Evolutionary conservation across 139 green algal species (phyloP).

Genomic region (Volvox reticuliferus): DNA sequence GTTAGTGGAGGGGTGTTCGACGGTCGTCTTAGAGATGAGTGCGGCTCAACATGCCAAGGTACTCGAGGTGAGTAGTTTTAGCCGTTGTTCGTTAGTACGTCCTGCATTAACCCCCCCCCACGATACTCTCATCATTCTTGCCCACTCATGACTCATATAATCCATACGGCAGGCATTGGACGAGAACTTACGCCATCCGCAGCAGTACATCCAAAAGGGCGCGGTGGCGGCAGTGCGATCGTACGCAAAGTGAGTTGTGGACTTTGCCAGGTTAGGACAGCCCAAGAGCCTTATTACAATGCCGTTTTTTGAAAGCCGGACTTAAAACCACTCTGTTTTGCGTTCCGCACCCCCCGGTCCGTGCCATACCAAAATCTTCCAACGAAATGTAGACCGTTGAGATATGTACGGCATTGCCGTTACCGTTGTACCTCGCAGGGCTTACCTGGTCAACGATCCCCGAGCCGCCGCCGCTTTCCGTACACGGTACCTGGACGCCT

Average conservation of each 20-base stretch:
- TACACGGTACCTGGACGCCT: slow-evolving; percentile 40
- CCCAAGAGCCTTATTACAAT: too few relatives aligned
- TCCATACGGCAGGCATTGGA: slow-evolving; percentile 63
- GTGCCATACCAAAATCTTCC: too few relatives aligned
- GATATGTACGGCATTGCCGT: too few relatives aligned
- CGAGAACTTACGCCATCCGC: slow-evolving; percentile 84
- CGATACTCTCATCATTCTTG: too few relatives aligned
- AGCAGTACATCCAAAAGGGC: slow-evolving; percentile 74
- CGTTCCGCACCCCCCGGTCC: too few relatives aligned
- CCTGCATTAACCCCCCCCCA: too few relatives aligned
- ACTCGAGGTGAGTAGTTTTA: slow-evolving; percentile 3
- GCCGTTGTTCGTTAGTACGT: too few relatives aligned
- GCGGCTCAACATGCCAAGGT: slow-evolving; percentile 59
- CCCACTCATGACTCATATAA: too few relatives aligned
- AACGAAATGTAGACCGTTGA: too few relatives aligned
- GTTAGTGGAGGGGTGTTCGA: slow-evolving; percentile 61
- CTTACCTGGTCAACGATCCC: slow-evolving; percentile 16
- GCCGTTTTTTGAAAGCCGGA: too few relatives aligned
- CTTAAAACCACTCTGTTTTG: too few relatives aligned
- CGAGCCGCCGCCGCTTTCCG: slow-evolving; percentile 29
- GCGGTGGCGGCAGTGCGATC: slow-evolving; percentile 73
- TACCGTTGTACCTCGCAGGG: background rate
- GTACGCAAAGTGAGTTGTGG: slow-evolving; percentile 51
- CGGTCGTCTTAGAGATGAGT: slow-evolving; percentile 63
- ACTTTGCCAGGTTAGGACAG: too few relatives aligned